Conservation (phyloP, 2,329 filamentous ascomycete genomes). For the Sordariomycetes sp. region DNA sequence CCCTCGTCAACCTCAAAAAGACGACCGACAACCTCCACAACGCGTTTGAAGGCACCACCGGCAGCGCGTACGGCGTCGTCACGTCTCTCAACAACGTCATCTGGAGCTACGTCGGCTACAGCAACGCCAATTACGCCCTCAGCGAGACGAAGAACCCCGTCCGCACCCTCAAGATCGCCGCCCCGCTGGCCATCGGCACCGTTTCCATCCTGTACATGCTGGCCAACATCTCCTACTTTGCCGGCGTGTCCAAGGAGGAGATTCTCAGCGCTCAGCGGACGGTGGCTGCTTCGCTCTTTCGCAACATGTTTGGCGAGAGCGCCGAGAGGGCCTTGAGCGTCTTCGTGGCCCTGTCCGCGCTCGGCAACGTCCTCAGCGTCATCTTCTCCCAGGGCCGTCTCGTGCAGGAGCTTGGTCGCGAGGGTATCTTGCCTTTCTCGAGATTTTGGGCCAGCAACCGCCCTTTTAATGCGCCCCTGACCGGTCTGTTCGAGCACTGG, state of each 20-base stretch:
- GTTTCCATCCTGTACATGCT: constrained; percentile 57
- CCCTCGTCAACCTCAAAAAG: constrained; percentile 51
- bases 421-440: constrained; percentile 57
- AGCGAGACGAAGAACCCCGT: constrained; percentile 59
- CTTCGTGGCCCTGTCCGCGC: constrained; percentile 58
- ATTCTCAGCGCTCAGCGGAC: constrained; percentile 41
- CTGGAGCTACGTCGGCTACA: constrained; percentile 61
- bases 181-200: constrained; percentile 47
- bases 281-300: constrained; percentile 45
- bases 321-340: constrained; percentile 53
- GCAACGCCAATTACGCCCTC: constrained; percentile 58
- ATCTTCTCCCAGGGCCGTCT: constrained; percentile 61
- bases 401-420: constrained; percentile 56
- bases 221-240: constrained; percentile 59
- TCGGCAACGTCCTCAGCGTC: constrained; percentile 58
- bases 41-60: constrained; percentile 57
- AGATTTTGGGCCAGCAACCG: constrained; percentile 54
- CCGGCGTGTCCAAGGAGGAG: constrained; percentile 43
- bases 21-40: constrained; percentile 52
- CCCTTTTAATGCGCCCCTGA: constrained; percentile 53
- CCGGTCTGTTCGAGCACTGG: constrained; percentile 56
- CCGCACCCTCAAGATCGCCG: constrained; percentile 56
- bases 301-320: constrained; percentile 41
- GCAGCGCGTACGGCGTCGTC: constrained; percentile 57
- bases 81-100: constrained; percentile 65